Conservation (phyloP, 1,139 yeast species). For the Yamadazyma mexicana region DNA sequence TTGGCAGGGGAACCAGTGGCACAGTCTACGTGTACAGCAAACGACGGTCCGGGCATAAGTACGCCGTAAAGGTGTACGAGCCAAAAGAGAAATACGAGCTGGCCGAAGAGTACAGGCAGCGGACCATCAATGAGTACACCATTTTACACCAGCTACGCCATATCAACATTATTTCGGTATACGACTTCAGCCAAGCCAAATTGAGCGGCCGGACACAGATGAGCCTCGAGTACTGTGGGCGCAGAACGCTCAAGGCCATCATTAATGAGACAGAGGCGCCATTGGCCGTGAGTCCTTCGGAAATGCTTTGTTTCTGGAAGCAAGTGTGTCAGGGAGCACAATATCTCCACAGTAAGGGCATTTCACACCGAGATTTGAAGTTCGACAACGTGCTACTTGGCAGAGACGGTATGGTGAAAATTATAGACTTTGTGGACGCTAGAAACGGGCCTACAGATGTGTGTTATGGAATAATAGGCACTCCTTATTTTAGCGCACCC, state of each 20-base stretch:
- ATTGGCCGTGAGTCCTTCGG: slow-evolving; percentile 10
- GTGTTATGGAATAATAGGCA: slow-evolving; percentile 49
- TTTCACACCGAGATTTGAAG: slow-evolving; percentile 47
- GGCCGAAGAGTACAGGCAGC: slow-evolving; percentile 30
- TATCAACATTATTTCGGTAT: slow-evolving; percentile 32
- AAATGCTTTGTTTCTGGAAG: slow-evolving; percentile 33
- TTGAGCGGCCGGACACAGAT: slow-evolving; percentile 22
- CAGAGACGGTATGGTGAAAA: slow-evolving; percentile 25
- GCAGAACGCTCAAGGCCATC: slow-evolving; percentile 20
- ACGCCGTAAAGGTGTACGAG: slow-evolving; percentile 44
- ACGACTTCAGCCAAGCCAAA: slow-evolving; percentile 23
- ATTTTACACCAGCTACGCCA: slow-evolving; percentile 30
- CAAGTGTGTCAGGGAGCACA: slow-evolving; percentile 32
- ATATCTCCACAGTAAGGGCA: slow-evolving; percentile 30
- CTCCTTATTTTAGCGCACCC: slow-evolving; percentile 47
- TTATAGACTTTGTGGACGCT: slow-evolving; percentile 35
- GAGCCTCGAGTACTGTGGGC: slow-evolving; percentile 35
- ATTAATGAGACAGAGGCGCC: slow-evolving; percentile 9
- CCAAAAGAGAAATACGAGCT: slow-evolving; percentile 36
- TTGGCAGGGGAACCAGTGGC: slow-evolving; percentile 42
- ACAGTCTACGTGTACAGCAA: slow-evolving; percentile 32
- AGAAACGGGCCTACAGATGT: slow-evolving; percentile 18
- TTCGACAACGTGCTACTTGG: slow-evolving; percentile 38
- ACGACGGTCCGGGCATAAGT: slow-evolving; percentile 13
- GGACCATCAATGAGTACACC: slow-evolving; percentile 40